Percentiles rank a stretch among this genome's conserved stretches.
Conservation (phyloP, 169 alveolate species). For the Plasmodium gonderi region DNA sequence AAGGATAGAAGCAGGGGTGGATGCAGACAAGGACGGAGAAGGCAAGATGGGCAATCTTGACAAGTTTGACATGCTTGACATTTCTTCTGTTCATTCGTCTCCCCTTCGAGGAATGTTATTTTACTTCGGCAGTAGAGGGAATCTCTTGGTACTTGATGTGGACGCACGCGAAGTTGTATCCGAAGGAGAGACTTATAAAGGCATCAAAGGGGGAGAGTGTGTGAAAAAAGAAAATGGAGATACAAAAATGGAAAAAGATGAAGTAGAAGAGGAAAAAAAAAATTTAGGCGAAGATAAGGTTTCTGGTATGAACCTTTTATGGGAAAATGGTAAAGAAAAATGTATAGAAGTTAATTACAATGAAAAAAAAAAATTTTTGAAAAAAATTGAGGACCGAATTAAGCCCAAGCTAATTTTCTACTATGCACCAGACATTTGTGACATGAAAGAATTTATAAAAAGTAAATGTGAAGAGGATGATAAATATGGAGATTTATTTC, state of each 20-base stretch:
- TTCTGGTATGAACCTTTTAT: not conserved
- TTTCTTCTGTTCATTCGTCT: not conserved
- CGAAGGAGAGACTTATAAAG: not conserved
- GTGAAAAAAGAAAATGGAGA: too few relatives aligned
- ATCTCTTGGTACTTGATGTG: not conserved
- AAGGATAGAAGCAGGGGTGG: not conserved
- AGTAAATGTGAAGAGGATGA: not conserved
- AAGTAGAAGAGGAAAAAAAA: too few relatives aligned
- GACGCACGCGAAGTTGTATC: not conserved
- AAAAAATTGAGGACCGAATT: constrained; percentile 36
- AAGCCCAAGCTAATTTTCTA: constrained; percentile 51
- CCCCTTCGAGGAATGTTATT: not conserved
- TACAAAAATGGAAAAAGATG: too few relatives aligned
- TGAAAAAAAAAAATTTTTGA: constrained; percentile 19
- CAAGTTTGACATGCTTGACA: not conserved
- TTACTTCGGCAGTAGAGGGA: not conserved
- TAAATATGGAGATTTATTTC: not conserved
- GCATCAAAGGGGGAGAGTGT: too few relatives aligned
- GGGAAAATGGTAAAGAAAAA: not conserved
- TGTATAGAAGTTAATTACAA: constrained; percentile 3
- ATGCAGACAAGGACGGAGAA: not conserved
- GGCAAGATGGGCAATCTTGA: not conserved
- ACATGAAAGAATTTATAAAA: constrained; percentile 20
- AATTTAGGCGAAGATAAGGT: not conserved
- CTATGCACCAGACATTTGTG: constrained; percentile 24